Conservation (phyloP, 306 rosid species). For the Gastrolobium villosum region DNA sequence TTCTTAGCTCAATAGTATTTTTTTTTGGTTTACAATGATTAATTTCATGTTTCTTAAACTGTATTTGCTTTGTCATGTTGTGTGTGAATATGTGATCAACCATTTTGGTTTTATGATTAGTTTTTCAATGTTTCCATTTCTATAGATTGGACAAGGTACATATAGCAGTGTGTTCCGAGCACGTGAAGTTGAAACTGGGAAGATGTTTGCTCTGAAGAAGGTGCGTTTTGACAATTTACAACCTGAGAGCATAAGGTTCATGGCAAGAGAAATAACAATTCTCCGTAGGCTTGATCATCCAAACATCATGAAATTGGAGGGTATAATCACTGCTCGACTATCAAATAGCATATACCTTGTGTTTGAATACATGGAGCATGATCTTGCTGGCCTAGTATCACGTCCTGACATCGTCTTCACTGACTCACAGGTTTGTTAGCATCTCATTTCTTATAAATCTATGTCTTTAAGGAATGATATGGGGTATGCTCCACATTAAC, state of each 20-base stretch:
- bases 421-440: conserved; percentile 73
- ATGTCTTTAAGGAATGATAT: background rate
- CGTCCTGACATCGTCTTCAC: conserved; percentile 72
- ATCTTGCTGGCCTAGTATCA: conserved; percentile 94
- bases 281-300: conserved; percentile 97
- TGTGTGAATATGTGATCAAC: background rate
- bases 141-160: conserved; percentile 98
- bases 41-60: conserved; percentile 15
- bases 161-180: conserved; percentile 98
- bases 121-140: background rate
- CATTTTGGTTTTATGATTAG: background rate
- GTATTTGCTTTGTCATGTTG: conserved; percentile 7
- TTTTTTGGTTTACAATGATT: conserved; percentile 15
- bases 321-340: conserved; percentile 76
- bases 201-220: conserved; percentile 89
- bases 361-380: conserved; percentile 99
- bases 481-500: too few relatives aligned
- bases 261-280: conserved; percentile 94
- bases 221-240: conserved; percentile 93
- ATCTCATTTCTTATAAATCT: conserved; percentile 32
- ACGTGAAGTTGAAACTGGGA: conserved; percentile 84
- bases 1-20: background rate
- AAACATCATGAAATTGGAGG: conserved; percentile 93
- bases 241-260: conserved; percentile 92
- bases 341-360: conserved; percentile 95